Percentiles rank a stretch among this genome's conserved stretches.
Evolutionary conservation across 1,284 basidiomycete genomes (phyloP).

Genomic region (Cutaneotrichosporon cutaneum): DNA sequence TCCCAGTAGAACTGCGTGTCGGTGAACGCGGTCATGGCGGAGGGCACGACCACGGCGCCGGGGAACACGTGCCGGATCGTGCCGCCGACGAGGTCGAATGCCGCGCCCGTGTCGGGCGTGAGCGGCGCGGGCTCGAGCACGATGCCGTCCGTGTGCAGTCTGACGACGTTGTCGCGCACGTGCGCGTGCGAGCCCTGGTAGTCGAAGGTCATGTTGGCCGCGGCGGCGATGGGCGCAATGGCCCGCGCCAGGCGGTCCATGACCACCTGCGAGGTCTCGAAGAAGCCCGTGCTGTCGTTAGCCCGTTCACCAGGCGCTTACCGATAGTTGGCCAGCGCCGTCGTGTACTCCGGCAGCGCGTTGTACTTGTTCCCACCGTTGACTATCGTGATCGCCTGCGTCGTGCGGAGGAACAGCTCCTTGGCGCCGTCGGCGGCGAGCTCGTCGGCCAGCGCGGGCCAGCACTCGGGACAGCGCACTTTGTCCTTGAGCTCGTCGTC

Average conservation of each 20-base stretch:
- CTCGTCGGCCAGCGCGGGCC: conserved; percentile 12
- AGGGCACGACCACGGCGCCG: conserved; percentile 22
- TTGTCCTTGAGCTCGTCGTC: conserved; percentile 9
- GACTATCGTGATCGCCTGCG: conserved; percentile 26
- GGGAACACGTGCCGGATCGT: conserved; percentile 27
- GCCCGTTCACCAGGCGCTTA: not conserved
- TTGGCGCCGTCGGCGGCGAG: conserved; percentile 14
- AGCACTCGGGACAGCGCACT: conserved; percentile 17
- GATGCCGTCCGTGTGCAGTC: conserved; percentile 17
- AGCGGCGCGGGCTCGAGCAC: conserved; percentile 25
- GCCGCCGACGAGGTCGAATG: conserved; percentile 26
- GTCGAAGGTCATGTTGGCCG: conserved; percentile 23
- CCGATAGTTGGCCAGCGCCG: conserved; percentile 23
- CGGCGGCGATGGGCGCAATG: conserved; percentile 18
- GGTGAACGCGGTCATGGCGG: conserved; percentile 25
- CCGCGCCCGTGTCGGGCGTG: conserved; percentile 18
- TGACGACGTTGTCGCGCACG: conserved; percentile 21
- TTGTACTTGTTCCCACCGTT: conserved; percentile 31
- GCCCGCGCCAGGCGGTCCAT: conserved; percentile 16
- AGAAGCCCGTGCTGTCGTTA: conserved; percentile 21
- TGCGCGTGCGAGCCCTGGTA: conserved; percentile 19
- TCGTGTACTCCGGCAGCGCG: conserved; percentile 27
- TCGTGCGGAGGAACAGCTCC: conserved; percentile 24
- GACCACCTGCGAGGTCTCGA: conserved; percentile 20
- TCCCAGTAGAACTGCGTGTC: conserved; percentile 27